Evolutionary conservation across 257 asterid genomes (phyloP), one percentile per base, ranked within the genome.

Genomic region (Solanum piurae): DNA sequence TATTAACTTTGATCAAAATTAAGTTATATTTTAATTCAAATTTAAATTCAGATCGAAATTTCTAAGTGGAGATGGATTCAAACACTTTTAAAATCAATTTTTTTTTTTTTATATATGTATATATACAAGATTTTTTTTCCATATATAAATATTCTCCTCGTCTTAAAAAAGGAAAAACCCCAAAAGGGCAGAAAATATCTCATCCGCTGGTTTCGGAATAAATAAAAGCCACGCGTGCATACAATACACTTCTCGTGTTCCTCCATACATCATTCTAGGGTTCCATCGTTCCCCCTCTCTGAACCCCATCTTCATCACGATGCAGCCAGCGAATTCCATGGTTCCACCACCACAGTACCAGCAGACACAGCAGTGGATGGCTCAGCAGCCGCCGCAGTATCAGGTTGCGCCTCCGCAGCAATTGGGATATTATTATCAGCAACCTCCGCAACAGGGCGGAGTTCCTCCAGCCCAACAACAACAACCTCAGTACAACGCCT

Each of bases 281-380:
- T 89, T 86, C 89, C 89, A 77, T 71, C 90, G 85, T 60, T 76
- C 64, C 29, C 25, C 76, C 76, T 71, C n/a, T 71, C 76, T 71
- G 11, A 71, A 34, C 25, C 77, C 27, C 46, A 34, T 29, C 29
- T 18, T 21, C 12, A 66, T 31, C 74, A 36, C 85, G 36, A 92
- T 80, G 90, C 94, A 93, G 95, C 94, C 94, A 88, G 94, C 95
- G 82, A 93, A 93, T 87, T 94, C 96, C 46, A 88, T 89, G 76
- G 94, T 90, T 33, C 95, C 96, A 27, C 95, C 93, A 66, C 89
- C 91, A 6, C 89, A 44, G 31, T 87, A 52, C 75, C 84, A 79
- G n/a, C 84, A 79, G 84, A 42, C 64, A 20, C 90, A 86, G 76
- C 91, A 75, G 86, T 89, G 90, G 93, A 49, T 86, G 88, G 37